Conservation (phyloP, 2,329 filamentous ascomycete genomes). For the Nigrospora sphaerica region DNA sequence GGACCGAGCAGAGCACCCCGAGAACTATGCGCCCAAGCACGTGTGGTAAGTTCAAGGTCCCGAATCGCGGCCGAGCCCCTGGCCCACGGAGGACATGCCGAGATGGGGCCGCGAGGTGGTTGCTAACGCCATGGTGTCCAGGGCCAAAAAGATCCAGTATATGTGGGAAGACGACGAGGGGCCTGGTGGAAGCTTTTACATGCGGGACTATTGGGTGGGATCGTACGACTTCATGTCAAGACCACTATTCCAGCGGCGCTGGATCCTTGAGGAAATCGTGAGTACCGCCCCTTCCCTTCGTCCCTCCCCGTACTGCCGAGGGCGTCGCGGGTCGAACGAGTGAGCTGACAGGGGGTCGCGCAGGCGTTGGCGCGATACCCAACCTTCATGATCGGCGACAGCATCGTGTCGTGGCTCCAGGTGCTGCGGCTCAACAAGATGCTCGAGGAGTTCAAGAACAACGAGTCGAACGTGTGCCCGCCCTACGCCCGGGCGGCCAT, state of each 20-base stretch:
- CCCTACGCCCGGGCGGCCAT: slow-evolving; percentile 9
- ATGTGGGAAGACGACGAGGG: no score
- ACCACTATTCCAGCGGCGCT: slow-evolving; percentile 25
- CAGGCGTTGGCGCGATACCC: slow-evolving; percentile 18
- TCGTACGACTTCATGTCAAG: slow-evolving; percentile 21
- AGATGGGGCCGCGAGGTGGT: no score
- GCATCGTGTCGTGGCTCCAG: slow-evolving; percentile 28
- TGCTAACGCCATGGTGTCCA: no score
- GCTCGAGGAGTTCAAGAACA: slow-evolving; percentile 27
- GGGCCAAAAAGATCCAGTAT: no score
- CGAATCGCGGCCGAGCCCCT: slow-evolving; percentile 1
- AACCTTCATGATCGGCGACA: slow-evolving; percentile 23
- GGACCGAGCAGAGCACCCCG: slow-evolving; percentile 22
- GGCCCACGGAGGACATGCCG: no score
- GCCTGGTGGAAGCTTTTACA: neutral
- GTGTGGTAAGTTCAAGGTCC: slow-evolving; percentile 13
- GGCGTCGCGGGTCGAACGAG: no score
- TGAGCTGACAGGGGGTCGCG: no score
- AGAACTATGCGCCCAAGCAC: slow-evolving; percentile 25
- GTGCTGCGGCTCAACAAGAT: slow-evolving; percentile 24
- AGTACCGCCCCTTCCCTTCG: neutral
- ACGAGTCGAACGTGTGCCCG: slow-evolving; percentile 22
- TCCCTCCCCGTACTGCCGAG: no score
- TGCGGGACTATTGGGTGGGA: slow-evolving; percentile 13
- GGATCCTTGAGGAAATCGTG: slow-evolving; percentile 29